These are phyloP conservation scores for Rosa persica DNA, from an alignment of 306 rosid species.

Conservation along the genomic window DNA sequence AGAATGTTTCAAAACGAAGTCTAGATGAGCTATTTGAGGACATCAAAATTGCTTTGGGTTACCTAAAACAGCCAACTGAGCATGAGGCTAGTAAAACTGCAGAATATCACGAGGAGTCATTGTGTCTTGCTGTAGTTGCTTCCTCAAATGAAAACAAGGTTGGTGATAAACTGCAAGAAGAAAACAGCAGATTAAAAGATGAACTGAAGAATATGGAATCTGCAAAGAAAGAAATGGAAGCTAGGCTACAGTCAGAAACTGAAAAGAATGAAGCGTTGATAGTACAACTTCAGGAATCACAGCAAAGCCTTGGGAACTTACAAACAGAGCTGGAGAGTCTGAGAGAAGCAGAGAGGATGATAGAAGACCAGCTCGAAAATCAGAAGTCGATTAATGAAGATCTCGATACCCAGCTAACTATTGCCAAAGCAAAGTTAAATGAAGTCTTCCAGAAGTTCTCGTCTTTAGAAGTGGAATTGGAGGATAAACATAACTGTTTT, in stretches of 20 bases:
- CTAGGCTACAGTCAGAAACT: slow-evolving; percentile 36
- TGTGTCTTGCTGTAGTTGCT: slow-evolving; percentile 32
- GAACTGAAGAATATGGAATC: slow-evolving; percentile 48
- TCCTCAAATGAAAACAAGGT: slow-evolving; percentile 37
- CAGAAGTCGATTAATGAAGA: slow-evolving; percentile 43
- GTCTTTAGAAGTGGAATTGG: slow-evolving; percentile 69
- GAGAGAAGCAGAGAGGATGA: slow-evolving; percentile 43
- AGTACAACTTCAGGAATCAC: slow-evolving; percentile 56
- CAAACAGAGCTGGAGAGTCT: slow-evolving; percentile 50
- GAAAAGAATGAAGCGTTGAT: slow-evolving; percentile 44
- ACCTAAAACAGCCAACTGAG: slow-evolving; percentile 34
- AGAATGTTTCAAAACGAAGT: slow-evolving; percentile 50
- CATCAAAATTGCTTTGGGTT: slow-evolving; percentile 68
- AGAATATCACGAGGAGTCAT: slow-evolving; percentile 32
- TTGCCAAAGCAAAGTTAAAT: slow-evolving; percentile 54
- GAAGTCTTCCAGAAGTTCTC: slow-evolving; percentile 61
- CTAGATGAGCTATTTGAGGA: slow-evolving; percentile 64
- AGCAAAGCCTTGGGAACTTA: slow-evolving; percentile 42
- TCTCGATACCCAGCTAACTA: slow-evolving; percentile 47
- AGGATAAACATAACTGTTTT: slow-evolving; percentile 60
- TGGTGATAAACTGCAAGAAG: slow-evolving; percentile 41
- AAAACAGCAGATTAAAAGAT: slow-evolving; percentile 48
- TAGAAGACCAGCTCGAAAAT: slow-evolving; percentile 47
- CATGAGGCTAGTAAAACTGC: slow-evolving; percentile 28
- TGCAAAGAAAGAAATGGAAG: slow-evolving; percentile 50